Conservation (phyloP, 2,329 filamentous ascomycete genomes). For the Pseudopyricularia cyperi region DNA sequence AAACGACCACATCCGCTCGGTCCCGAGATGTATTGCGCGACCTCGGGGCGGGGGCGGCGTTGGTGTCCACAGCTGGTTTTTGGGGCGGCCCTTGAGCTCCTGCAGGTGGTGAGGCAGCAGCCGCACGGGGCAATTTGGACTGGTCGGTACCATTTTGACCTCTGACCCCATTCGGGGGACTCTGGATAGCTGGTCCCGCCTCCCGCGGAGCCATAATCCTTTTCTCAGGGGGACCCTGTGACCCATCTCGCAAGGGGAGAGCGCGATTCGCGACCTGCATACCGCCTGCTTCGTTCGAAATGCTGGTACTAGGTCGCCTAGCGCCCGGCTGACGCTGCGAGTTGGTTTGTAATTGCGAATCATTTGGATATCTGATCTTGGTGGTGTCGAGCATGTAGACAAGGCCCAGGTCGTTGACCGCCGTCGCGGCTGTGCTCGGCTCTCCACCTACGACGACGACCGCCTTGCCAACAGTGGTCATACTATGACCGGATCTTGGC, state of each 20-base stretch:
- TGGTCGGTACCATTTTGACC: constrained; percentile 6
- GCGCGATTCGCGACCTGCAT: constrained; percentile 19
- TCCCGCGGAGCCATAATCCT: constrained; percentile 25
- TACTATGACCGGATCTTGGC: constrained; percentile 87
- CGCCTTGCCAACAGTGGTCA: constrained; percentile 89
- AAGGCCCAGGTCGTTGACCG: constrained; percentile 73
- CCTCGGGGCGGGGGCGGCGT: constrained; percentile 18
- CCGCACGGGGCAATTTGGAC: constrained; percentile 25
- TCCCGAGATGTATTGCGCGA: constrained; percentile 37
- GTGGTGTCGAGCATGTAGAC: constrained; percentile 87
- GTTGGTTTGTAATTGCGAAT: constrained; percentile 34
- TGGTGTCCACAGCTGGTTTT: constrained; percentile 29
- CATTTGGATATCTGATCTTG: constrained; percentile 88
- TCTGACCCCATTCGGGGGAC: constrained; percentile 26
- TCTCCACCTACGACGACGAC: constrained; percentile 89
- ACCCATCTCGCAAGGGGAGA: constrained; percentile 34
- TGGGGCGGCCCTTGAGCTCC: constrained; percentile 42
- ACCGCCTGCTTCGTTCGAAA: constrained; percentile 9
- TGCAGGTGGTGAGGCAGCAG: constrained; percentile 25
- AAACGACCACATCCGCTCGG: constrained; percentile 21
- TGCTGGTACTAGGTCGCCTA: constrained; percentile 18
- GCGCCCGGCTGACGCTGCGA: constrained; percentile 5
- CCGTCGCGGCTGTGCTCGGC: constrained; percentile 72
- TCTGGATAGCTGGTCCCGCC: constrained; percentile 19
- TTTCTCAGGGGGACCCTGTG: constrained; percentile 37